phyloP scores from a whole-genome alignment of 2,329 filamentous ascomycete genomes.

The Ascochyta rabiei region DNA sequence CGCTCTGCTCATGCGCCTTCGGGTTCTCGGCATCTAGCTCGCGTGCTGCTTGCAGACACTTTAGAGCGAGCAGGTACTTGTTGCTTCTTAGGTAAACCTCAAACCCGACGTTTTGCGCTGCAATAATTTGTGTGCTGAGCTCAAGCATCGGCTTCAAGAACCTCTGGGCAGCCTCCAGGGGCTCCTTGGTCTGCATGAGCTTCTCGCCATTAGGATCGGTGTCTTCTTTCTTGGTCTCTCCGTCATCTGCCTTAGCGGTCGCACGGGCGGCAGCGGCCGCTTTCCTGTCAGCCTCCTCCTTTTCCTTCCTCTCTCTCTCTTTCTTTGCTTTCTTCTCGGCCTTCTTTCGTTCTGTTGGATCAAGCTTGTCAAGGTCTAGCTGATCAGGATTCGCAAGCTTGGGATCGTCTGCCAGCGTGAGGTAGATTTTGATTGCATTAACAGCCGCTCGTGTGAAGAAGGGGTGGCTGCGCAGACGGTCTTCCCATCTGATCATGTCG shows the following conservation, averaged over 20 bases:
- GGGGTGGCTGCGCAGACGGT: slow-evolving; percentile 86
- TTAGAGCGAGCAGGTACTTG: slow-evolving; percentile 86
- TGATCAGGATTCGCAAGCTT: slow-evolving; percentile 66
- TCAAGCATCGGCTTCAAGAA: slow-evolving; percentile 83
- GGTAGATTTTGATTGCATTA: slow-evolving; percentile 79
- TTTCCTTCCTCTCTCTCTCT: slow-evolving; percentile 72
- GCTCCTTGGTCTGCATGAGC: slow-evolving; percentile 79
- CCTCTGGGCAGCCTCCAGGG: slow-evolving; percentile 84
- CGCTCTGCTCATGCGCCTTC: slow-evolving; percentile 75
- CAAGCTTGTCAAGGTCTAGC: slow-evolving; percentile 59
- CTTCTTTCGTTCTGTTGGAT: slow-evolving; percentile 77
- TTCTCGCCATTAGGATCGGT: slow-evolving; percentile 83
- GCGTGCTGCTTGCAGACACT: slow-evolving; percentile 78
- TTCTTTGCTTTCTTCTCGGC: slow-evolving; percentile 89
- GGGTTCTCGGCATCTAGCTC: slow-evolving; percentile 72
- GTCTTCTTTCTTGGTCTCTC: slow-evolving; percentile 81
- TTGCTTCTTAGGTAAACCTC: slow-evolving; percentile 85
- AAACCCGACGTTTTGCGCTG: slow-evolving; percentile 84
- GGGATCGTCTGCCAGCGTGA: slow-evolving; percentile 78
- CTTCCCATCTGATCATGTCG: slow-evolving; percentile 97
- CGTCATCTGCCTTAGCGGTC: slow-evolving; percentile 64
- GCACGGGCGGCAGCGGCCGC: slow-evolving; percentile 72
- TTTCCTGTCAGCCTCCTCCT: slow-evolving; percentile 77
- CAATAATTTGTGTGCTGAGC: slow-evolving; percentile 78
- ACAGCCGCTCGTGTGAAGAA: slow-evolving; percentile 88